Base-by-base conservation (phyloP, 495 filamentous ascomycete genomes). In the Mytilinidion resinicola region DNA sequence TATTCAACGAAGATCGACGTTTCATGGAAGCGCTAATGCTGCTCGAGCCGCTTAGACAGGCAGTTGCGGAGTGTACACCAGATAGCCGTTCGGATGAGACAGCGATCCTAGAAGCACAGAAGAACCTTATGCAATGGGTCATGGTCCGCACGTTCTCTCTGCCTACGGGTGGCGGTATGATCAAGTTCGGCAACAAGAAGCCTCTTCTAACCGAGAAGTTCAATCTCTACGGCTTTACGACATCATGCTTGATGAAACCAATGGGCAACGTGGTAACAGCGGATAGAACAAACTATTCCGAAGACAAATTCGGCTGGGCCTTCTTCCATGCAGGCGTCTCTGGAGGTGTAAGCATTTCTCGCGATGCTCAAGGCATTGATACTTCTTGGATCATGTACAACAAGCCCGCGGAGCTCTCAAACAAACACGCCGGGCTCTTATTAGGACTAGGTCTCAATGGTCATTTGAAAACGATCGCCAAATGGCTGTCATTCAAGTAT, bases 401-500 rank as follows among this genome's bases (percentile, higher is more conserved):
- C 74, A 97, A 96, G 68, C 92, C 95, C 0, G 79, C 82, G 36
- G 95, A 99, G 25, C 82, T 95, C 1, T 93, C 82, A 39, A 96
- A 96, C 66, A 82, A 91, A 12, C 93, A 99, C 68, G 95, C 93
- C 48, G 93, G 93, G 0, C 93, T 99, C 59, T 73, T 99, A 9
- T 74, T 99, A 9, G 93, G 88, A 9, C 73, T 99, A 6, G 93
- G 93, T n/a, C 77, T 99, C 47, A 96, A 96, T 69, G 95, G 95
- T 0, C 95, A 97, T 74, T 77, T 99, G 36, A 95, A 88, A 69
- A 85, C 81, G 9, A 78, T 99, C 15, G 95, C 95, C 9, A 96
- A 96, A 72, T 97, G 95, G 95, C 87, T 96, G 21, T 91, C 91
- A 43, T 98, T 96, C 82, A 97, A 96, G 73, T 98, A 98, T 61